Conservation (phyloP, 495 filamentous ascomycete species). For the Durotheca rogersii region DNA sequence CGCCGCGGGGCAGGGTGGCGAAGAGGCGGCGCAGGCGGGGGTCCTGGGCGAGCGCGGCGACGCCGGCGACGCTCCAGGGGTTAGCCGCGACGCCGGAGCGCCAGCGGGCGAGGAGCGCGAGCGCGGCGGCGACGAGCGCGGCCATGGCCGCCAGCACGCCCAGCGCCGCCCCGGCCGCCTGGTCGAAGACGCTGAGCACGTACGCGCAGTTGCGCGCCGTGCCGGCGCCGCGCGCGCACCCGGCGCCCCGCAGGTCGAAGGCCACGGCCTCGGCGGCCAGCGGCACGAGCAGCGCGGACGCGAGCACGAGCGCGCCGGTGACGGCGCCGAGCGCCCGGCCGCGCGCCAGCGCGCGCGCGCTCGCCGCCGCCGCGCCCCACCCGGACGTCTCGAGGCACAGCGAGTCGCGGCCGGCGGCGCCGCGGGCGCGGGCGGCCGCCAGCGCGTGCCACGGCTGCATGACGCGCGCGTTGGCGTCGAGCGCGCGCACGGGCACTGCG, state of each 20-base stretch:
- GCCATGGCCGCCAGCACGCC: slow-evolving; percentile 34
- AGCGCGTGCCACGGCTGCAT: slow-evolving; percentile 42
- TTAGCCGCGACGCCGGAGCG: slow-evolving; percentile 39
- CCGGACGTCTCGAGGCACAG: slow-evolving; percentile 35
- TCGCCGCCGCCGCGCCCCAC: slow-evolving; percentile 25
- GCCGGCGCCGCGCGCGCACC: slow-evolving; percentile 21
- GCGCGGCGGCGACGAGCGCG: slow-evolving; percentile 23
- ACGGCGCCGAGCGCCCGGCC: slow-evolving; percentile 36
- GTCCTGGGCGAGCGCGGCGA: slow-evolving; percentile 39
- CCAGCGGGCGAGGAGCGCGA: slow-evolving; percentile 33
- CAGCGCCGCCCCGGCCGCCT: slow-evolving; percentile 28
- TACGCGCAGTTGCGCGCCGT: slow-evolving; percentile 37
- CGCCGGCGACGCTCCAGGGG: slow-evolving; percentile 45
- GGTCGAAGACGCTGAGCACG: slow-evolving; percentile 36
- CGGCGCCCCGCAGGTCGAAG: slow-evolving; percentile 36
- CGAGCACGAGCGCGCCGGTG: slow-evolving; percentile 30
- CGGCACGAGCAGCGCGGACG: slow-evolving; percentile 36
- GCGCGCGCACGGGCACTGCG: slow-evolving; percentile 38
- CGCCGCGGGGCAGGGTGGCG: slow-evolving; percentile 24
- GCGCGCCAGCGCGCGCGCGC: slow-evolving; percentile 26
- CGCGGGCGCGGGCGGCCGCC: slow-evolving; percentile 36
- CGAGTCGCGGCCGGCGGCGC: slow-evolving; percentile 30
- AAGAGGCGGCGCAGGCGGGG: slow-evolving; percentile 34
- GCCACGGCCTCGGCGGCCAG: slow-evolving; percentile 37
- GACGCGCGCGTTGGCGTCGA: slow-evolving; percentile 39